Evolutionary conservation across 257 asterid species (phyloP), one percentile per base, ranked within the genome.

Genomic region (Handroanthus guayacan): DNA sequence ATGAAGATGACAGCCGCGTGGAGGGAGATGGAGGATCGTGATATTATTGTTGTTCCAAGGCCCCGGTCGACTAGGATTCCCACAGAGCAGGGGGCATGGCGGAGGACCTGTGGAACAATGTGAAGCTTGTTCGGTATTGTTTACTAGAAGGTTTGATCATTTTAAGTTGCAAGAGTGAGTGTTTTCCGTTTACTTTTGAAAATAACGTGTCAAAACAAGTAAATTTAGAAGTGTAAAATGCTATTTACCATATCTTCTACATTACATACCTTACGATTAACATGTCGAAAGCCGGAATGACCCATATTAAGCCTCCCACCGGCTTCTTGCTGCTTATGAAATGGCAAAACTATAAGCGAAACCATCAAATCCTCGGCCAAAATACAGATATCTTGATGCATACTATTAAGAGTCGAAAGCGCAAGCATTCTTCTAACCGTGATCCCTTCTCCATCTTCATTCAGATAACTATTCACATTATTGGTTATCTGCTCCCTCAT

Each of bases 11-110:
- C 94, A 0, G 98, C 98, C 7, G 94, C 98, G 8, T 84, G 85
- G 58, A 92, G 90, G 67, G 91, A 75, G 16, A 81, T 50, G n/a
- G 87, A 1, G 56, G 91, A 70, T 82, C 89, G 79, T 7, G 95
- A 71, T 36, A 95, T 61, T 13, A 60, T 74, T 16, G 84, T 66
- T n/a, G 83, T 10, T 5, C 98, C 99, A 2, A 95, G 94, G 7
- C 98, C 98, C 0, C 98, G 86, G 71, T 95, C 99, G 0, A 92
- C 97, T 61, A 92, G 64, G 36, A 92, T 92, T 6, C 96, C 99
- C 0, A 95, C 89, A 0, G 99, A 92, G 80, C 99, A 92, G 1
- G 96, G 98, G 34, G 98, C 90, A 41, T 92, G 87, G 1, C 99
- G 94, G 17, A 95, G 96, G 62, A 95, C 78, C 98, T 94, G 81